Base-by-base conservation (phyloP, 495 filamentous ascomycete genomes). In the Hypomontagnella submonticulosa region DNA sequence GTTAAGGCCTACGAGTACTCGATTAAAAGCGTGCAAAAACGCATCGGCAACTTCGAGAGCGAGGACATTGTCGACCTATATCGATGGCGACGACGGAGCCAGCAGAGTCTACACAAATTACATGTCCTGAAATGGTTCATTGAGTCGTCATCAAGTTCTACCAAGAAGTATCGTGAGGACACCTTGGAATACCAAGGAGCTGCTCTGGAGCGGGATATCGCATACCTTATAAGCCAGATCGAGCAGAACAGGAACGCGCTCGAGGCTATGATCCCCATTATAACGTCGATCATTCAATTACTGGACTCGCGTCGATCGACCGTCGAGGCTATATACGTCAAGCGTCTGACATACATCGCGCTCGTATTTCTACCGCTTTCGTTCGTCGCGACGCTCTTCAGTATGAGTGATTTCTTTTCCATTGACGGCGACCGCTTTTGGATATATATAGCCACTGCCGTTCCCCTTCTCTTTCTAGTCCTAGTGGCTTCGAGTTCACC, bases 291-390 rank as follows among this genome's bases (percentile, higher is more conserved):
- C 15, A 54, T 77, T 3, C 74, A 76, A 34, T 60, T 77, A 43
- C 40, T 59, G 3, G 75, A 77, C 40, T 66, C 70, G 6, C 56
- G 69, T 6, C 66, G 44, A 5, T 59, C 56, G 6, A 49, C 23
- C 5, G 10, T 50, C 5, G 74, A 78, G 49, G 61, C 77, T 15
- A 60, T 70, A 23, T 73, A 75, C 40, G 72, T 78, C 19, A 74
- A 55, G 12, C 66, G 75, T 16, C 42, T 79, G 32, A 79, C 78
- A 6, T 55, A 67, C 33, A 64, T 78, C 10, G 74, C 76, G 7
- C 57, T 79, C 12, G 42, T 79, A 4, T 80, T 80, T 47, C 66
- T 80, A n/a, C 76, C 75, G 33, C 53, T 76, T 47, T 70, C 66
- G 0, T 79, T 70, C 49, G 72, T 78, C 3, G 55, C 77, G 4